phyloP scores from a whole-genome alignment of 2,329 filamentous ascomycete species.

The Ilyonectria destructans region DNA sequence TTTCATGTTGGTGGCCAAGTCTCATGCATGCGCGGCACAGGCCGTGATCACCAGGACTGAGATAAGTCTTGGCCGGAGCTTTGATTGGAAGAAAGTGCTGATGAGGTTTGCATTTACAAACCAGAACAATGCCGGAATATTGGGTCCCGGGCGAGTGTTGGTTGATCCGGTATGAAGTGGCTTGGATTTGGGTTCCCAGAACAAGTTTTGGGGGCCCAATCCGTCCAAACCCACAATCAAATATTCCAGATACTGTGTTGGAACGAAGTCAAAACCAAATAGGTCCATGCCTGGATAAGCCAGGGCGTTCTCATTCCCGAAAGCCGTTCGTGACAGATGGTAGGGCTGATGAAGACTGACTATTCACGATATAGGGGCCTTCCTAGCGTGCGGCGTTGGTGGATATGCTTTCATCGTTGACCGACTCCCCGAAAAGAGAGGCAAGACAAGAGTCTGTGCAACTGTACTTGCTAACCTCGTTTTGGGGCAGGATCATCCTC shows the following conservation, averaged over 20 bases:
- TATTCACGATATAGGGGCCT: not conserved
- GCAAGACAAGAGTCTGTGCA: not conserved
- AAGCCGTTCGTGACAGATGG: not conserved
- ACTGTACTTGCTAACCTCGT: not conserved
- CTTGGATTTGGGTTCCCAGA: slow-evolving; percentile 42
- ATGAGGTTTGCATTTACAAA: slow-evolving; percentile 33
- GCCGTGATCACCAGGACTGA: slow-evolving; percentile 25
- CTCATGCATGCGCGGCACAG: slow-evolving; percentile 25
- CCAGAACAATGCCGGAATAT: slow-evolving; percentile 32
- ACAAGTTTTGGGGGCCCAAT: slow-evolving; percentile 28
- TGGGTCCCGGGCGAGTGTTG: slow-evolving; percentile 31
- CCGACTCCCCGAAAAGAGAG: not conserved
- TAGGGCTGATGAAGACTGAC: not conserved
- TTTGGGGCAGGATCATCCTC: not conserved
- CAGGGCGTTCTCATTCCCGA: not conserved
- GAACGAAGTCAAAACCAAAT: slow-evolving; percentile 11
- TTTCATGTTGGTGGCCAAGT: slow-evolving; percentile 21
- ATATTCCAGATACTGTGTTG: slow-evolving; percentile 12
- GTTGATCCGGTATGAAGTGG: slow-evolving; percentile 40
- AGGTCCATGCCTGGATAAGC: not conserved
- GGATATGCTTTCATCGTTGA: not conserved
- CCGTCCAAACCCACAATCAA: slow-evolving; percentile 35
- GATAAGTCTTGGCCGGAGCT: slow-evolving; percentile 11
- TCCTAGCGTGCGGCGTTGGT: not conserved
- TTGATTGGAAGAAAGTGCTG: slow-evolving; percentile 31